These are phyloP conservation scores for Pisolithus sp. DNA, from an alignment of 768 basidiomycete species.

Conservation along the genomic window DNA sequence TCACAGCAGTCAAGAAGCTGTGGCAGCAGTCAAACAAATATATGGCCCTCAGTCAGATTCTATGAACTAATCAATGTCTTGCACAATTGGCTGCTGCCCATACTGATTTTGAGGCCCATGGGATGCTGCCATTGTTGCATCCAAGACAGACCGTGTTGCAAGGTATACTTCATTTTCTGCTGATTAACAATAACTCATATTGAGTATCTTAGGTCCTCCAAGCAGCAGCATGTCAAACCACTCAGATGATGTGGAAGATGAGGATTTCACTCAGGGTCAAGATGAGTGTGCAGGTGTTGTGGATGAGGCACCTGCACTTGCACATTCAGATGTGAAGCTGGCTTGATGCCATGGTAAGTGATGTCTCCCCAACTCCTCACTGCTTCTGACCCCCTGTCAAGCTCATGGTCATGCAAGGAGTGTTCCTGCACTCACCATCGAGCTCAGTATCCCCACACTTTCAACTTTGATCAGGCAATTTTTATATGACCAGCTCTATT, in stretches of 20 bases:
- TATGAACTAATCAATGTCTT: not conserved
- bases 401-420: too few relatives aligned
- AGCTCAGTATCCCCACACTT: not conserved
- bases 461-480: not conserved
- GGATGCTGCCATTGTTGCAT: slow-evolving; percentile 12
- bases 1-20: not conserved
- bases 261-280: not conserved
- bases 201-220: too few relatives aligned
- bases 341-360: not conserved
- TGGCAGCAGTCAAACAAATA: not conserved
- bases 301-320: not conserved
- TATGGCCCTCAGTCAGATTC: not conserved
- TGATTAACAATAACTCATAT: too few relatives aligned
- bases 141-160: too few relatives aligned
- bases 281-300: not conserved
- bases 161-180: too few relatives aligned
- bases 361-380: not conserved
- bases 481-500: not conserved
- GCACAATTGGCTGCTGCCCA: slow-evolving; percentile 16
- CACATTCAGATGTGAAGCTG: not conserved
- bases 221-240: too few relatives aligned
- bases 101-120: slow-evolving; percentile 10
- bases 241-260: not conserved
- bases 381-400: not conserved
- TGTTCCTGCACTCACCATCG: not conserved